Conservation (phyloP, 257 asterid genomes). For the Ilex aquifolium region DNA sequence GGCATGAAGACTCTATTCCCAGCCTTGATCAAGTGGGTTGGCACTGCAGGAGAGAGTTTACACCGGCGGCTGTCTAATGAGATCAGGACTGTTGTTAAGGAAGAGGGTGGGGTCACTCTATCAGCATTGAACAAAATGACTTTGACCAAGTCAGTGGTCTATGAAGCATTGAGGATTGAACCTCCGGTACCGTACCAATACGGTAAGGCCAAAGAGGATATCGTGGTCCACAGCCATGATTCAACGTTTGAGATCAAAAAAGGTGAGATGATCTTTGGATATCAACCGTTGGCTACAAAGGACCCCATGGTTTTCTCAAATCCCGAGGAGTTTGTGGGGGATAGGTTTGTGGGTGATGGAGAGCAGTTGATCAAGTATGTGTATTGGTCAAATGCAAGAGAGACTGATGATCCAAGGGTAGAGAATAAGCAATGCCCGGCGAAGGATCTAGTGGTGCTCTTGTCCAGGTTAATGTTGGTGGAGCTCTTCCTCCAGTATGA, state of each 20-base stretch:
- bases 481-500: constrained; percentile 67
- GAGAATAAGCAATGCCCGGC: constrained; percentile 71
- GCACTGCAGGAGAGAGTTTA: constrained; percentile 39
- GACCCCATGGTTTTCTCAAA: constrained; percentile 45
- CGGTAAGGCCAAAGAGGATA: constrained; percentile 50
- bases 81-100: constrained; percentile 41
- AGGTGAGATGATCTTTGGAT: constrained; percentile 77
- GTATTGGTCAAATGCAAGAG: constrained; percentile 77
- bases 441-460: constrained; percentile 42
- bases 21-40: constrained; percentile 53
- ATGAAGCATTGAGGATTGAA: constrained; percentile 59
- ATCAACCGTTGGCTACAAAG: constrained; percentile 60
- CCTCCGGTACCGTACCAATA: constrained; percentile 77
- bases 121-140: constrained; percentile 41
- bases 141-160: constrained; percentile 55
- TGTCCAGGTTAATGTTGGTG: constrained; percentile 56
- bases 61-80: constrained; percentile 55
- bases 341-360: constrained; percentile 59
- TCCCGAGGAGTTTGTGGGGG: constrained; percentile 41
- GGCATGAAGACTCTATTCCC: constrained; percentile 73
- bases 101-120: constrained; percentile 36
- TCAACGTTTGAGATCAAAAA: constrained; percentile 46
- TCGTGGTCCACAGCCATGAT: constrained; percentile 49
- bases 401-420: constrained; percentile 38
- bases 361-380: constrained; percentile 46